Conservation (phyloP, 1,139 yeast species). For the Keqinozyma sinolaborantium region DNA sequence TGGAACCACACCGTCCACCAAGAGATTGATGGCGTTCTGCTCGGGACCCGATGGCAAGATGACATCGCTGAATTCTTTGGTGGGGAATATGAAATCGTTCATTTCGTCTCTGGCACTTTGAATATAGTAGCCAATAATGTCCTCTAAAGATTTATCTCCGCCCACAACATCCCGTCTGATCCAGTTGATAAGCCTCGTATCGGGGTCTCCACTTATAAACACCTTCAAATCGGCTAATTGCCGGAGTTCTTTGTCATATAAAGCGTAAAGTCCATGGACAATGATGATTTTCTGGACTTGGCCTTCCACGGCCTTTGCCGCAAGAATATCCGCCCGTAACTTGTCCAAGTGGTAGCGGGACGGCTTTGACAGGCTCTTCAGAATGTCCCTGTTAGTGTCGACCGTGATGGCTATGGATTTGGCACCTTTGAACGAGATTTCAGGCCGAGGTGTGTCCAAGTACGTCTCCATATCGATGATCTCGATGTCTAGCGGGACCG, state of each 20-base stretch:
- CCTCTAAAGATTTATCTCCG: constrained; percentile 32
- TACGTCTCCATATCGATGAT: constrained; percentile 40
- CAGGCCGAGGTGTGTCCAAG: constrained; percentile 7
- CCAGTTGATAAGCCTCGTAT: constrained; percentile 77
- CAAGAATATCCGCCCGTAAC: constrained; percentile 9
- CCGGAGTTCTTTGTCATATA: constrained; percentile 61
- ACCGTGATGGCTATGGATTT: constrained; percentile 33
- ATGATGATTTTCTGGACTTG: constrained; percentile 39
- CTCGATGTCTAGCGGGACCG: constrained; percentile 22
- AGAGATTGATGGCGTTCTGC: constrained; percentile 56
- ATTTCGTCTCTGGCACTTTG: constrained; percentile 72
- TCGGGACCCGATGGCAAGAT: constrained; percentile 76
- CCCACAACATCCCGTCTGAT: constrained; percentile 44
- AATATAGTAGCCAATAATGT: constrained; percentile 58
- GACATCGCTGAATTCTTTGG: constrained; percentile 78
- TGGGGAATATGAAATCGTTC: constrained; percentile 68
- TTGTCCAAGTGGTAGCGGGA: constrained; percentile 28
- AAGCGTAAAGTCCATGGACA: constrained; percentile 78
- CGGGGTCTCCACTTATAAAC: constrained; percentile 85
- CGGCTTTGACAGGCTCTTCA: constrained; percentile 28
- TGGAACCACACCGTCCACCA: constrained; percentile 68
- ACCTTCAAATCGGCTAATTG: constrained; percentile 62
- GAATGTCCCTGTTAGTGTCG: constrained; percentile 13
- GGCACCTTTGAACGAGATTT: constrained; percentile 15
- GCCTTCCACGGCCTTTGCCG: constrained; percentile 9